Evolutionary conservation across 805 yeast genomes (phyloP), one percentile per base, ranked within the genome.

Genomic region (Hanseniaspora thailandica): DNA sequence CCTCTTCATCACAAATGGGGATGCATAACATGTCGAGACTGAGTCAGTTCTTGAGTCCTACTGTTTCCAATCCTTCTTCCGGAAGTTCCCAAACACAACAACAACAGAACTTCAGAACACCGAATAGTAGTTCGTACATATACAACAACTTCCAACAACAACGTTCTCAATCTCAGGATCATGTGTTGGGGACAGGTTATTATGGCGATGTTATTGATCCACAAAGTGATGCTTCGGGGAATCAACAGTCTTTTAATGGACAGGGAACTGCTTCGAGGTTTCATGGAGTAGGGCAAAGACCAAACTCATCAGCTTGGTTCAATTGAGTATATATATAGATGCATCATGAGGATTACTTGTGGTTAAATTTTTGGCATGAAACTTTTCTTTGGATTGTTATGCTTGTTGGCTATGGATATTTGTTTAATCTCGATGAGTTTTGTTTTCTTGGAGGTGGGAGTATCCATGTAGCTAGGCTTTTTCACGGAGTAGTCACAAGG

Each of bases 381-480:
- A n/a, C n/a, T 22, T 23, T 23, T 8, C n/a, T 45, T 33, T 20
- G 13, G 25, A n/a, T 15, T 25, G 2, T 5, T 34, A 6, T 50
- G 23, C 52, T 57, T 58, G 51, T 67, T 63, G 48, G 62, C 63
- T 59, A 66, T 66, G 71, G 57, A 71, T 74, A 58, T 58, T 77
- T 62, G 63, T 62, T 59, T 76, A 76, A 45, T 78, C 78, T 74
- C 79, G 45, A 71, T 72, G 60, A 77, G 68, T 62, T 75, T 78
- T 48, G 63, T 64, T 44, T 71, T 69, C 53, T 75, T 78, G 51
- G 67, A 58, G 8, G 57, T 55, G 2, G 71, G 65, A 55, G 72
- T 72, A 10, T 61, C 62, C 75, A 82, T 78, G 62, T 78, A 83
- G 15, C 59, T 65, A 0, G 89, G 88, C 57, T 78, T 70, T 9